A percentile compares a stretch with the other conserved stretches of the same genome.
Evolutionary conservation across 2,329 filamentous ascomycete species (phyloP).

Genomic region (Phoma sp.): DNA sequence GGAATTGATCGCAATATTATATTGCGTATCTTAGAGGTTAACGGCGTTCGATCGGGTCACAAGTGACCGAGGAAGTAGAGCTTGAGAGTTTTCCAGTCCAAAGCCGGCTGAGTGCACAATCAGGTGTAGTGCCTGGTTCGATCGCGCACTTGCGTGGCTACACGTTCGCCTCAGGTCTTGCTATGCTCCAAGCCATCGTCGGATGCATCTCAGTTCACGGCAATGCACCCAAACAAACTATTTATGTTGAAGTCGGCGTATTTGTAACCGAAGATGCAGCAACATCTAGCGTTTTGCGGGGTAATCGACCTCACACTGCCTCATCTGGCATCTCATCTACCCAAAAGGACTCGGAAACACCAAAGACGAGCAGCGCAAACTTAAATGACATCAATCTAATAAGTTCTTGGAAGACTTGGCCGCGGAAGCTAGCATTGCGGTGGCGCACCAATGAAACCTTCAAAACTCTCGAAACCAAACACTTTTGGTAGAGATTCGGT

Average conservation of each 20-base stretch:
- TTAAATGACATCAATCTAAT: conserved; percentile 8
- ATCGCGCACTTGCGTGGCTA: too few relatives aligned
- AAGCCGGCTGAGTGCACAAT: too few relatives aligned
- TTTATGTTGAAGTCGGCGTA: conserved; percentile 7
- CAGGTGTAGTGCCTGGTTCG: too few relatives aligned
- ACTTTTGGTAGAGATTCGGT: background rate
- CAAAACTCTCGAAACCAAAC: background rate
- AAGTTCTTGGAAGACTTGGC: conserved; percentile 16
- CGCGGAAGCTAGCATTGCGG: conserved; percentile 6
- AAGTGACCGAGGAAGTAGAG: too few relatives aligned
- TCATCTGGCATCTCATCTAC: background rate
- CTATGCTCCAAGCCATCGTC: background rate
- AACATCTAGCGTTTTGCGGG: conserved; percentile 7
- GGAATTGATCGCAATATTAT: too few relatives aligned
- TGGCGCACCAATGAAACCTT: conserved; percentile 15
- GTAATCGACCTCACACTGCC: conserved; percentile 10
- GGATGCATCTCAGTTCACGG: background rate
- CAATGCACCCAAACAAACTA: background rate
- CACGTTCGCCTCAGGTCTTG: too few relatives aligned
- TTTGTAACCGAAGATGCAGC: conserved; percentile 4
- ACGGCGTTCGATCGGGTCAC: too few relatives aligned
- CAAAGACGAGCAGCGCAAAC: background rate
- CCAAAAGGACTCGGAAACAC: background rate
- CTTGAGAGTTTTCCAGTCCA: too few relatives aligned
- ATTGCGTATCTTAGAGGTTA: too few relatives aligned